Evolutionary conservation across 768 basidiomycete species (phyloP).

Genomic region (Tylopilus felleus): DNA sequence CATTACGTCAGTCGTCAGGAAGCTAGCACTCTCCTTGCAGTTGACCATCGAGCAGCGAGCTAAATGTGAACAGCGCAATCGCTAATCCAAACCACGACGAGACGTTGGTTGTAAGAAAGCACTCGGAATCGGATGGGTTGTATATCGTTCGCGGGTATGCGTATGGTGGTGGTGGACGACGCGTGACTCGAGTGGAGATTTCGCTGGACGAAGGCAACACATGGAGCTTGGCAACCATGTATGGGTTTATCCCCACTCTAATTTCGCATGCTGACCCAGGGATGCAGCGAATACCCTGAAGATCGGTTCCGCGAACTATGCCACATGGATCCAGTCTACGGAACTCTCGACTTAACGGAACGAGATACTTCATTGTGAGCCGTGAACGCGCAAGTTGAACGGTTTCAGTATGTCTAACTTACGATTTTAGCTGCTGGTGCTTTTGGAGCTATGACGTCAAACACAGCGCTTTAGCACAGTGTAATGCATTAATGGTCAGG

Average conservation of each 20-base stretch:
- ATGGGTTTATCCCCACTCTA: background rate
- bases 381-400: background rate
- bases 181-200: slow-evolving; percentile 56
- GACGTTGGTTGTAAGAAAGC: slow-evolving; percentile 22
- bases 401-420: background rate
- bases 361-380: slow-evolving; percentile 47
- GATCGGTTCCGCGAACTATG: slow-evolving; percentile 43
- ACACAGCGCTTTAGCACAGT: slow-evolving; percentile 31
- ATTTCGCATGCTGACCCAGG: slow-evolving; percentile 1
- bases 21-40: background rate
- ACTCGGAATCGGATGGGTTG: background rate
- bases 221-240: slow-evolving; percentile 47
- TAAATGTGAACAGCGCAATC: slow-evolving; percentile 59
- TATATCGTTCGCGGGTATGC: slow-evolving; percentile 56
- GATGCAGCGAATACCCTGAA: slow-evolving; percentile 42
- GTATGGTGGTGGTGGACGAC: slow-evolving; percentile 58
- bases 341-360: slow-evolving; percentile 45
- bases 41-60: slow-evolving; percentile 42
- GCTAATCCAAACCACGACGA: slow-evolving; percentile 56
- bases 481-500: slow-evolving; percentile 44
- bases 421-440: slow-evolving; percentile 46
- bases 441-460: slow-evolving; percentile 49
- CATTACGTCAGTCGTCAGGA: slow-evolving; percentile 29
- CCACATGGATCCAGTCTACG: slow-evolving; percentile 42
- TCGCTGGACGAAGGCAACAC: slow-evolving; percentile 50